Conservation (phyloP, 2,329 filamentous ascomycete genomes). For the Xylaria sp. region DNA sequence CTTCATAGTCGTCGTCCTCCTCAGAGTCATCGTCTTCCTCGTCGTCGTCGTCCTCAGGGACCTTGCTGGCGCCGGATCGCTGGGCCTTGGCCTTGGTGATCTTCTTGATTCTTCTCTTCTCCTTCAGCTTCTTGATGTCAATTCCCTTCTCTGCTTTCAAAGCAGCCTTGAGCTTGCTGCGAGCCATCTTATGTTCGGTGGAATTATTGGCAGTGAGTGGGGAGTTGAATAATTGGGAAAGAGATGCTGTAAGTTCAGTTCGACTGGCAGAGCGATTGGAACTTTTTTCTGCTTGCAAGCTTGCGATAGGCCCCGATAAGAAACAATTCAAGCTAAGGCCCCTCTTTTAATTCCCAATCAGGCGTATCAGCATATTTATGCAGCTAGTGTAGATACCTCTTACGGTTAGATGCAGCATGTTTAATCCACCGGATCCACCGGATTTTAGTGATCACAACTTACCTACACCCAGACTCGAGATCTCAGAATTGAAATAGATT, state of each 20-base stretch:
- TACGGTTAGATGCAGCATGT: conserved; percentile 21
- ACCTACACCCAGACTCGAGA: too few relatives aligned
- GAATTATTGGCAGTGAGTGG: conserved; percentile 10
- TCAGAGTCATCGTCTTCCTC: conserved; percentile 14
- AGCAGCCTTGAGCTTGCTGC: conserved; percentile 29
- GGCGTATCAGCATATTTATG: conserved; percentile 20
- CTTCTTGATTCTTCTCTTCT: conserved; percentile 30
- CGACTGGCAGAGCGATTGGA: neutral
- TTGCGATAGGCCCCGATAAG: neutral
- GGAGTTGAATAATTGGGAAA: neutral
- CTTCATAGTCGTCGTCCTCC: conserved; percentile 17
- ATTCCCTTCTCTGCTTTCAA: conserved; percentile 29
- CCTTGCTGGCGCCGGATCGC: conserved; percentile 18
- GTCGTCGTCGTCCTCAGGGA: conserved; percentile 15
- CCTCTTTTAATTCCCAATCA: neutral
- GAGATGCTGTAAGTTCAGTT: neutral
- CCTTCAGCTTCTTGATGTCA: conserved; percentile 29
- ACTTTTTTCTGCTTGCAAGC: conserved; percentile 12
- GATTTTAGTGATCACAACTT: too few relatives aligned
- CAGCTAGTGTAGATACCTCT: neutral
- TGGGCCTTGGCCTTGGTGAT: conserved; percentile 23
- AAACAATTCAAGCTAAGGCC: conserved; percentile 1
- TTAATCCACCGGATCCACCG: conserved; percentile 27
- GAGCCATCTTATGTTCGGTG: conserved; percentile 23
- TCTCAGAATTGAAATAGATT: too few relatives aligned